Evolutionary conservation across 768 basidiomycete genomes (phyloP).

Genomic region (Trametes meyenii): DNA sequence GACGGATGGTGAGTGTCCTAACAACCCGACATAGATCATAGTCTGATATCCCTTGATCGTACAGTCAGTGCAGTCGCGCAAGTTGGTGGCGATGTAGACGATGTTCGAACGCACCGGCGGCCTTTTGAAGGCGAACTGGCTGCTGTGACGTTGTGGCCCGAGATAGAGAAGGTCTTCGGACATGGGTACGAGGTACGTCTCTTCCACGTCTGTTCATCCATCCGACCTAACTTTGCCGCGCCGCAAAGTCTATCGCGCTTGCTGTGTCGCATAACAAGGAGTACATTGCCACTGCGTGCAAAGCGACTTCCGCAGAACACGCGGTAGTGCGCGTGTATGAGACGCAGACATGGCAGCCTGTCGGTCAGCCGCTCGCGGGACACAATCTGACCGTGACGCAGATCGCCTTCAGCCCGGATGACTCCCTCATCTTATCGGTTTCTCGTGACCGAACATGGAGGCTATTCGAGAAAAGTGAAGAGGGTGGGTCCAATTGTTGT

Average conservation of each 20-base stretch:
- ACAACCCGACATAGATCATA: not conserved
- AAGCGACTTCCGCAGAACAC: conserved; percentile 84
- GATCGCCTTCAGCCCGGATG: conserved; percentile 88
- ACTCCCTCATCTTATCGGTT: conserved; percentile 76
- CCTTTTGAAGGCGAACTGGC: conserved; percentile 93
- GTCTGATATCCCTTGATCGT: not conserved
- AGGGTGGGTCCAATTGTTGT: conserved; percentile 1
- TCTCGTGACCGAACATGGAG: conserved; percentile 94
- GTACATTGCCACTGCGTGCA: conserved; percentile 88
- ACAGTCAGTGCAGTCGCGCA: conserved; percentile 14
- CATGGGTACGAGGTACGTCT: conserved; percentile 91
- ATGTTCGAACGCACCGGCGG: conserved; percentile 31
- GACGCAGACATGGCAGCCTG: conserved; percentile 64
- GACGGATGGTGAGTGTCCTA: conserved; percentile 54
- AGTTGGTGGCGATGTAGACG: conserved; percentile 14
- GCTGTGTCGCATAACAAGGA: conserved; percentile 69
- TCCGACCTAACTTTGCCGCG: not conserved
- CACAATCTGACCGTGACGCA: conserved; percentile 90
- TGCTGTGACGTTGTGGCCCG: conserved; percentile 91
- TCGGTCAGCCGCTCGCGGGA: conserved; percentile 77
- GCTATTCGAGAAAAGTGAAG: conserved; percentile 54
- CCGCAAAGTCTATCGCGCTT: conserved; percentile 72
- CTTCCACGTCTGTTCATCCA: not conserved
- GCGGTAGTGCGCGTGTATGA: conserved; percentile 87
- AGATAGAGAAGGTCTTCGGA: conserved; percentile 94